These are phyloP conservation scores for Tylopilus vinaceipallidus DNA, from an alignment of 768 basidiomycete genomes.

Conservation along the genomic window DNA sequence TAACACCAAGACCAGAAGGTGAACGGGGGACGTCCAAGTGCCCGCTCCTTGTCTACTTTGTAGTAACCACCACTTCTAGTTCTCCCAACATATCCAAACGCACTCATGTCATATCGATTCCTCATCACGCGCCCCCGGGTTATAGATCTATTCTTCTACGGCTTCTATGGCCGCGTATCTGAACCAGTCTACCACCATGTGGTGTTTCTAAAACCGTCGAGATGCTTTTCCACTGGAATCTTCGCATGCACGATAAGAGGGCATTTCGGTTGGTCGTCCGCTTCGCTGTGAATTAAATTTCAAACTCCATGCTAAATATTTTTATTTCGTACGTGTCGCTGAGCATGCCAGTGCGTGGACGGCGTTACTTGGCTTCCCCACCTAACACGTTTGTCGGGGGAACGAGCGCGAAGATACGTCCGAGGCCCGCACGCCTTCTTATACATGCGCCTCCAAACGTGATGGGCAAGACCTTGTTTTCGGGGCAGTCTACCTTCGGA, in stretches of 20 bases:
- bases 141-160: background rate
- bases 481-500: slow-evolving; percentile 6
- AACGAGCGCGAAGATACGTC: too few relatives aligned
- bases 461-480: background rate
- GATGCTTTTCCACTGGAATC: background rate
- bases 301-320: background rate
- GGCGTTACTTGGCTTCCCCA: background rate
- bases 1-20: background rate
- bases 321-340: background rate
- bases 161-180: background rate
- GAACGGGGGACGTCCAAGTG: background rate
- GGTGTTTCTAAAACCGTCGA: background rate
- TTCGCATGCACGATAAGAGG: slow-evolving; percentile 8
- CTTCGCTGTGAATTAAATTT: background rate
- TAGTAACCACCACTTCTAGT: background rate
- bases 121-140: slow-evolving; percentile 2
- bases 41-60: too few relatives aligned
- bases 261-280: background rate
- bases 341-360: background rate
- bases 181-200: slow-evolving; percentile 3
- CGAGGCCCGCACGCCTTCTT: too few relatives aligned
- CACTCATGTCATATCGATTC: background rate
- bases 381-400: too few relatives aligned
- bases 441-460: background rate
- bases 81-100: background rate